Evolutionary conservation across 164 flowering plant species (phyloP).

Genomic region (Stephania cephalantha): DNA sequence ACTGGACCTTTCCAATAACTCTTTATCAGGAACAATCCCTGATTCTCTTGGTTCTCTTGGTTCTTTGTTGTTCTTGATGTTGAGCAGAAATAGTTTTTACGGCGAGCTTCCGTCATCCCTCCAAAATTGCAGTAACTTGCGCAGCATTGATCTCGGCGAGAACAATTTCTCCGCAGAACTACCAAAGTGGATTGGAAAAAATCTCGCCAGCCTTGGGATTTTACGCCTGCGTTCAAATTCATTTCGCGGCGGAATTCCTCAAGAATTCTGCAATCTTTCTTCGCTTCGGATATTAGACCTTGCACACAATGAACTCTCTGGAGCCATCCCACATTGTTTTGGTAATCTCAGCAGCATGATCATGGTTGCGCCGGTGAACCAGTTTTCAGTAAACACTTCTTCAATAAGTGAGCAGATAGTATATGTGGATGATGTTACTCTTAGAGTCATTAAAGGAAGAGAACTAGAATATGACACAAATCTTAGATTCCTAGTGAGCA

Average conservation of each 20-base stretch:
- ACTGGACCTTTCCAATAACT: background rate
- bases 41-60: background rate
- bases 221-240: background rate
- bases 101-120: background rate
- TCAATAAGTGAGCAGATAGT: background rate
- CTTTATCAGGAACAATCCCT: slow-evolving; percentile 1
- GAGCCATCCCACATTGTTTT: slow-evolving; percentile 4
- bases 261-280: background rate
- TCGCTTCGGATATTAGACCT: slow-evolving; percentile 1
- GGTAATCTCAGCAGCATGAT: background rate
- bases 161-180: background rate
- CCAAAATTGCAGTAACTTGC: background rate
- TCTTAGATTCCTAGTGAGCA: background rate
- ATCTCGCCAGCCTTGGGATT: background rate
- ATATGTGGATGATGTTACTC: background rate
- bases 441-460: background rate
- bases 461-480: background rate
- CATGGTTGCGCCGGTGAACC: background rate
- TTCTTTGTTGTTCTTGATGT: background rate
- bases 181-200: background rate
- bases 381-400: background rate
- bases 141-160: slow-evolving; percentile 7
- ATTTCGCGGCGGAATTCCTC: background rate
- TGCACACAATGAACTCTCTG: background rate
- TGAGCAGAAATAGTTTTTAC: background rate